These are phyloP conservation scores for Pleurotus platypus DNA, from an alignment of 768 basidiomycete genomes.

Conservation along the genomic window DNA sequence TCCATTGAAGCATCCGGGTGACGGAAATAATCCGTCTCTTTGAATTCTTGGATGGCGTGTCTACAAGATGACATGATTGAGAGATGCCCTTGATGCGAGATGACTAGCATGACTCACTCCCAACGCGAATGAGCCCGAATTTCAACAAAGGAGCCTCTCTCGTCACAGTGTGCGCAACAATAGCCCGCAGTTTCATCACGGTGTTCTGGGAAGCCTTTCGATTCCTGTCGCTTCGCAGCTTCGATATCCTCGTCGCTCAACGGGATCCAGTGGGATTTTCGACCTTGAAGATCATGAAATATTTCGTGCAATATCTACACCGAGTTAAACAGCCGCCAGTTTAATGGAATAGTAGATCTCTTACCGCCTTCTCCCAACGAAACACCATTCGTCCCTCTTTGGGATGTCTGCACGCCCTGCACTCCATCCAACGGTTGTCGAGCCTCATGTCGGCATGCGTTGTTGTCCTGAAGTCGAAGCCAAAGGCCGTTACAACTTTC, in stretches of 20 bases:
- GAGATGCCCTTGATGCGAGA: background rate
- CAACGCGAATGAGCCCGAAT: conserved; percentile 13
- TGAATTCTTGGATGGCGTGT: conserved; percentile 13
- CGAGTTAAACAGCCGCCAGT: background rate
- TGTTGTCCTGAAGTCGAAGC: conserved; percentile 12
- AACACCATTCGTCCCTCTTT: conserved; percentile 15
- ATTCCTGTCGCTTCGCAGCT: conserved; percentile 14
- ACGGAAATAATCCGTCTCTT: conserved; percentile 16
- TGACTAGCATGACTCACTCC: conserved; percentile 7
- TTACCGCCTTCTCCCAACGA: conserved; percentile 19
- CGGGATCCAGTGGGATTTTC: conserved; percentile 13
- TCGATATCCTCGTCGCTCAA: conserved; percentile 13
- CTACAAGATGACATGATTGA: conserved; percentile 4
- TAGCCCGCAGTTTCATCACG: conserved; percentile 8
- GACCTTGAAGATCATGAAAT: conserved; percentile 21
- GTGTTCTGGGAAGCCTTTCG: conserved; percentile 3
- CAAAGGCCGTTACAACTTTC: conserved; percentile 13
- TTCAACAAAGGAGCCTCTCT: conserved; percentile 10
- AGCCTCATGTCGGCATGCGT: conserved; percentile 17
- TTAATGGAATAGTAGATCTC: background rate
- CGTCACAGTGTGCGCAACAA: conserved; percentile 14
- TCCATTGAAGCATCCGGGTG: conserved; percentile 17
- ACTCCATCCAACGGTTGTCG: conserved; percentile 17
- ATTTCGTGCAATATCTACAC: conserved; percentile 9
- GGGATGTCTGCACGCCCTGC: conserved; percentile 15